Conservation (phyloP, 1,139 yeast genomes). For the Candida glucosophila region DNA sequence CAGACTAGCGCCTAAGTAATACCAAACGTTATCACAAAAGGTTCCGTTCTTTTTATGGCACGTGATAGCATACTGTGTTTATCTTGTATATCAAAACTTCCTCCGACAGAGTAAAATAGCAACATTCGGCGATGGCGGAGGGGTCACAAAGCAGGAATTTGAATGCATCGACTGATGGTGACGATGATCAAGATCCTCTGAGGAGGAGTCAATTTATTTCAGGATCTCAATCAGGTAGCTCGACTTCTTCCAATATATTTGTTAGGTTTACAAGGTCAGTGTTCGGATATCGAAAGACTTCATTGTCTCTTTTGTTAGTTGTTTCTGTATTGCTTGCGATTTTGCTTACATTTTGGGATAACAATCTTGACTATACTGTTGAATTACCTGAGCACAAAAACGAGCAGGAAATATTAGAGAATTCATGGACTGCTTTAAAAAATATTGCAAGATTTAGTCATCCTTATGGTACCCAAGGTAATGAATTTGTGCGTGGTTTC, state of each 20-base stretch:
- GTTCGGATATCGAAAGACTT: conserved; percentile 55
- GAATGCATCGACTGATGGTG: too few species aligned
- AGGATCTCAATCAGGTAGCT: too few species aligned
- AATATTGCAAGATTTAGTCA: conserved; percentile 57
- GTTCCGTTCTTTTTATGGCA: too few species aligned
- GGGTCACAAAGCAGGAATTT: too few species aligned
- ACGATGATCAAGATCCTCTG: too few species aligned
- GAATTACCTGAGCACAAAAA: conserved; percentile 27
- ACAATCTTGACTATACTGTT: conserved; percentile 29
- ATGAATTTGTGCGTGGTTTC: conserved; percentile 69
- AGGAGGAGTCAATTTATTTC: too few species aligned
- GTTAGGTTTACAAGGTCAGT: conserved; percentile 22
- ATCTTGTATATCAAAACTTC: too few species aligned
- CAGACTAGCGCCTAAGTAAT: too few species aligned
- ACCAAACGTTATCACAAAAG: too few species aligned
- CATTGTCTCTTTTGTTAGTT: conserved; percentile 42
- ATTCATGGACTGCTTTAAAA: conserved; percentile 65
- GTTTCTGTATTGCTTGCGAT: conserved; percentile 30
- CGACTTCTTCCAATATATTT: conserved; percentile 16
- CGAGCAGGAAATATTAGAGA: conserved; percentile 32
- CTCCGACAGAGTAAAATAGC: too few species aligned
- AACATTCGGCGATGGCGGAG: too few species aligned
- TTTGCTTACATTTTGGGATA: conserved; percentile 21
- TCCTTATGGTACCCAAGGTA: conserved; percentile 70
- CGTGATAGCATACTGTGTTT: too few species aligned